Evolutionary conservation across 768 basidiomycete species (phyloP).

Genomic region (Phlebiopsis gigantea): DNA sequence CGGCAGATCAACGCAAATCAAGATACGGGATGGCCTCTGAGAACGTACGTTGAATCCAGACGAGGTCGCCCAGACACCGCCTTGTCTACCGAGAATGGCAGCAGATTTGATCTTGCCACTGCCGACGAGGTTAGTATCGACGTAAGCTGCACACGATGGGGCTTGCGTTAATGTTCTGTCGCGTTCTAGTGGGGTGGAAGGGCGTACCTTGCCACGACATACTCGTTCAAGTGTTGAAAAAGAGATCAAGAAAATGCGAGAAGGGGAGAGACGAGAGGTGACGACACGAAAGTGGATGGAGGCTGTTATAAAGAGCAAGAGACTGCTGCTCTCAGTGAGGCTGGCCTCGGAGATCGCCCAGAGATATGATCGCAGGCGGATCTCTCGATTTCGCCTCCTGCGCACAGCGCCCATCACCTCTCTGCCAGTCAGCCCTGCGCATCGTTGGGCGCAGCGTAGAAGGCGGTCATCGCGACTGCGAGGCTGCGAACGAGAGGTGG

Average conservation of each 20-base stretch:
- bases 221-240: conserved; percentile 2
- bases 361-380: conserved; percentile 8
- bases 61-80: conserved; percentile 73
- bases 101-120: conserved; percentile 69
- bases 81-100: conserved; percentile 68
- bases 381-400: conserved; percentile 1
- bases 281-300: conserved; percentile 6
- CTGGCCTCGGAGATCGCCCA: conserved; percentile 15
- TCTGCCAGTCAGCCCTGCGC: not conserved
- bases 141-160: conserved; percentile 51
- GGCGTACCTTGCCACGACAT: conserved; percentile 73
- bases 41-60: conserved; percentile 52
- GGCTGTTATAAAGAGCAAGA: conserved; percentile 8
- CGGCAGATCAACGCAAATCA: not conserved
- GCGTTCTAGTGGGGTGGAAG: not conserved
- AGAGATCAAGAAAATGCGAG: conserved; percentile 3
- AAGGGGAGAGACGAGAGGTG: conserved; percentile 5
- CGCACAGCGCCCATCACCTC: not conserved
- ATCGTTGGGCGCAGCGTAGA: not conserved
- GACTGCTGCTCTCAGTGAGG: not conserved
- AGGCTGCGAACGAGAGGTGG: not conserved
- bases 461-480: not conserved
- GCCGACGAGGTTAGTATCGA: conserved; percentile 75
- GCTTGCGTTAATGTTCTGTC: not conserved
- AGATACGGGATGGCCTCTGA: not conserved